Evolutionary conservation across 768 basidiomycete genomes (phyloP).

Genomic region (Kwoniella bestiolae): DNA sequence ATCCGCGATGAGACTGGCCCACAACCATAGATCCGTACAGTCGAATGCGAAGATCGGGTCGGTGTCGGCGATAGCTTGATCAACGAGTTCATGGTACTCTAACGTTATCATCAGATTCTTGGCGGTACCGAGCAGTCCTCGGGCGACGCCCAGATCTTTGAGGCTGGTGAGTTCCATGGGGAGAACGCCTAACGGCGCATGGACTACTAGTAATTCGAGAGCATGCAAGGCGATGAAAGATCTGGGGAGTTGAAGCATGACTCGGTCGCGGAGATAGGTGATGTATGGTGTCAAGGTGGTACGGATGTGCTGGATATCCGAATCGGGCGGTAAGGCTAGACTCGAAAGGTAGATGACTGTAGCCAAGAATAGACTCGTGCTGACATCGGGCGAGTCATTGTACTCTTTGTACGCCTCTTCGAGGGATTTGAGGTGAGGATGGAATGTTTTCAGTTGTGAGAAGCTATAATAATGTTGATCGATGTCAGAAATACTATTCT

Average conservation of each 20-base stretch:
- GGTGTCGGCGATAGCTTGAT: conserved; percentile 2
- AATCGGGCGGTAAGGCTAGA: conserved; percentile 29
- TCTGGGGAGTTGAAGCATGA: conserved; percentile 28
- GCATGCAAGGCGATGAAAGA: conserved; percentile 33
- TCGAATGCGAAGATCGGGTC: conserved; percentile 14
- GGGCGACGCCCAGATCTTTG: conserved; percentile 30
- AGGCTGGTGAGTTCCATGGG: conserved; percentile 29
- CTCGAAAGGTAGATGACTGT: conserved; percentile 38
- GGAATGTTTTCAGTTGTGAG: conserved; percentile 34
- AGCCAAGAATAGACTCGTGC: conserved; percentile 22
- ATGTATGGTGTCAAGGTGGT: conserved; percentile 26
- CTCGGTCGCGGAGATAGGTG: conserved; percentile 21
- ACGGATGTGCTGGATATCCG: conserved; percentile 13
- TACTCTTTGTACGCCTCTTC: conserved; percentile 11
- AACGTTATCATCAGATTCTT: conserved; percentile 14
- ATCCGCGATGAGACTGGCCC: conserved; percentile 19
- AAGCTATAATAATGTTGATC: conserved; percentile 17
- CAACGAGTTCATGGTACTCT: conserved; percentile 22
- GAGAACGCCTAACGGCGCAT: conserved; percentile 42
- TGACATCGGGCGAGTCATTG: neutral
- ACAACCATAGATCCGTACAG: conserved; percentile 32
- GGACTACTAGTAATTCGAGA: conserved; percentile 37
- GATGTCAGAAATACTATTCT: neutral
- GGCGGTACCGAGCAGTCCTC: conserved; percentile 25
- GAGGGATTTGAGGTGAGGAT: conserved; percentile 42